These are phyloP conservation scores for Populus davidiana DNA, from an alignment of 345 rosid species.

Conservation along the genomic window DNA sequence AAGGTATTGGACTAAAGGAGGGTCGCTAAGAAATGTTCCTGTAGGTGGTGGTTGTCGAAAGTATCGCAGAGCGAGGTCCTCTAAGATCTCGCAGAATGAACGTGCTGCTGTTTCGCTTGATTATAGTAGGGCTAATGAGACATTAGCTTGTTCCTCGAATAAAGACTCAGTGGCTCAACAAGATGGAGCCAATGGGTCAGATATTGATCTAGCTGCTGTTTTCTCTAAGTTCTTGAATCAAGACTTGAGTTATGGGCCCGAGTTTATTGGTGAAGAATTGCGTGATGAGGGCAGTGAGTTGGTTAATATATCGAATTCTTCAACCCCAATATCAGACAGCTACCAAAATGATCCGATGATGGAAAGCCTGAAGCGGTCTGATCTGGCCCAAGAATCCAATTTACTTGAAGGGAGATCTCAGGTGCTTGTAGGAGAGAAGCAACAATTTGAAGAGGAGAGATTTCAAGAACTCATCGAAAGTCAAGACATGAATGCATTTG, in stretches of 20 bases:
- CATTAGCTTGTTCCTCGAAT: not conserved
- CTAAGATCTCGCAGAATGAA: slow-evolving; percentile 28
- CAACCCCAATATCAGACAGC: slow-evolving; percentile 7
- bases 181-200: slow-evolving; percentile 15
- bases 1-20: slow-evolving; percentile 91
- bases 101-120: not conserved
- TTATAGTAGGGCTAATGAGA: slow-evolving; percentile 19
- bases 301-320: slow-evolving; percentile 12
- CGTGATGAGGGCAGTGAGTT: not conserved
- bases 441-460: slow-evolving; percentile 11
- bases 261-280: slow-evolving; percentile 7
- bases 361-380: slow-evolving; percentile 13
- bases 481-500: slow-evolving; percentile 22
- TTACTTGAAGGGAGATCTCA: slow-evolving; percentile 9
- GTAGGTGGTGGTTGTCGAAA: slow-evolving; percentile 86
- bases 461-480: slow-evolving; percentile 21
- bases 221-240: slow-evolving; percentile 64
- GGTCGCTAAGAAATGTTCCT: slow-evolving; percentile 76
- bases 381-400: slow-evolving; percentile 11
- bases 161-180: not conserved
- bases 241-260: slow-evolving; percentile 15
- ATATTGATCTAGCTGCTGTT: slow-evolving; percentile 71
- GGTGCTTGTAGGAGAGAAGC: slow-evolving; percentile 14
- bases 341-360: slow-evolving; percentile 6
- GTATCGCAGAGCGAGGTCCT: slow-evolving; percentile 50